Evolutionary conservation across 257 asterid genomes (phyloP), one percentile per base, ranked within the genome.

Genomic region (Phtheirospermum japonicum): DNA sequence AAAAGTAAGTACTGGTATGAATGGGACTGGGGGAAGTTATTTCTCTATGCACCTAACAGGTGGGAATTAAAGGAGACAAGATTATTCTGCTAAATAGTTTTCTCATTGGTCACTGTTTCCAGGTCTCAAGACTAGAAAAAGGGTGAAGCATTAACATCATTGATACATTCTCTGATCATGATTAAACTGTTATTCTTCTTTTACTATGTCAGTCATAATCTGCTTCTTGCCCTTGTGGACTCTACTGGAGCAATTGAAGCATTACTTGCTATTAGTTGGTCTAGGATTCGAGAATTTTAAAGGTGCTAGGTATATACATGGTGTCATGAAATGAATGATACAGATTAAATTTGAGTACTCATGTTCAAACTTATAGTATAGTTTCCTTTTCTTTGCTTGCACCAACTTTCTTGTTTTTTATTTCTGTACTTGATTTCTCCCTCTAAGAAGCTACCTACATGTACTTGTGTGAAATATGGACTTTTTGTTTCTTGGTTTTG

Each of bases 401-500:
- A 58, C 63, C 36, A 34, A 37, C 49, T 23, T 56, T 39, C 67
- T 54, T 45, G 23, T 3, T 30, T 49, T 19, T 6, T 12, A 11
- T 32, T 34, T 45, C 26, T 34, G 23, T 45, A 45, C 46, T 51
- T 72, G 43, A 8, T 50, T 52, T 52, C 61, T 55, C n/a, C 43
- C 42, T 18, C 28, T 33, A 31, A 34, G 67, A 56, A 68, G 61
- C 62, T 8, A 46, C 54, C 33, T 32, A n/a, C n/a, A n/a, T 16
- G 39, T 59, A 66, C 23, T 65, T 63, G 43, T 63, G 51, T 61
- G 65, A 72, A 60, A 67, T 50, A 54, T 71, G 68, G 65, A 30
- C 12, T 59, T 54, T 45, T 68, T 62, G 50, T 49, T 68, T 76
- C 13, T 18, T 18, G 1, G 6, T 52, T 9, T 51, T 61, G 46